Base-by-base conservation (phyloP, 2,329 filamentous ascomycete species). In the Myriosclerotinia curreyana region DNA sequence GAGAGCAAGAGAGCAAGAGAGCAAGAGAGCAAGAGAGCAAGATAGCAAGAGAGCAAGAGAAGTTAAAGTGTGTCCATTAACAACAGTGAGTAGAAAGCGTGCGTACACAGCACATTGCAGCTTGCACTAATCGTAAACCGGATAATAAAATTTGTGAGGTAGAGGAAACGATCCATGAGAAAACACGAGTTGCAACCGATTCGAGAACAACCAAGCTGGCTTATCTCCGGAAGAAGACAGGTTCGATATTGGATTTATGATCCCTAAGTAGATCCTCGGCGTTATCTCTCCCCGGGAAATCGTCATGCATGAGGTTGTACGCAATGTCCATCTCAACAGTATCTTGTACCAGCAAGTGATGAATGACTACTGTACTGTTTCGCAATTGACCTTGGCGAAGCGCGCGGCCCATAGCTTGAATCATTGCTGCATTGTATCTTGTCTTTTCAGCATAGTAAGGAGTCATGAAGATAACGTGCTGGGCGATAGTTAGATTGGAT, bases 391-490 rank as follows among this genome's bases (percentile, higher is more conserved):
- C 83, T 64, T 82, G 85, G 2, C 87, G 79, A 7, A 81, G 78
- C 11, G 80, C 79, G 46, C 87, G 81, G 2, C 86, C 87, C 25
- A 88, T 83, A 0, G 86, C 86, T 66, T 90, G 87, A 0, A 78
- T 81, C 81, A 87, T 87, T 0, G 80, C 78, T 0, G 82, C 78
- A 0, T 83, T 78, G 70, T 86, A 89, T 44, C 76, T 71, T 1
- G 66, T 65, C 0, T 70, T 70, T 2, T 65, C 65, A 1, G 79
- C 75, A 0, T 84, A 74, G 11, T 86, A 73, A 0, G 86, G 86
- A 0, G 81, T 79, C 3, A 87, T 73, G 72, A 90, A 89, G 40
- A 90, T 80, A 44, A 89, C 76, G 64, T 89, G 85, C 66, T 87
- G 88, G 0, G 86, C 85, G 48, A 80, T 80, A 54, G 85, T 83